Conservation (phyloP, 257 asterid species). For the Capsicum baccatum region DNA sequence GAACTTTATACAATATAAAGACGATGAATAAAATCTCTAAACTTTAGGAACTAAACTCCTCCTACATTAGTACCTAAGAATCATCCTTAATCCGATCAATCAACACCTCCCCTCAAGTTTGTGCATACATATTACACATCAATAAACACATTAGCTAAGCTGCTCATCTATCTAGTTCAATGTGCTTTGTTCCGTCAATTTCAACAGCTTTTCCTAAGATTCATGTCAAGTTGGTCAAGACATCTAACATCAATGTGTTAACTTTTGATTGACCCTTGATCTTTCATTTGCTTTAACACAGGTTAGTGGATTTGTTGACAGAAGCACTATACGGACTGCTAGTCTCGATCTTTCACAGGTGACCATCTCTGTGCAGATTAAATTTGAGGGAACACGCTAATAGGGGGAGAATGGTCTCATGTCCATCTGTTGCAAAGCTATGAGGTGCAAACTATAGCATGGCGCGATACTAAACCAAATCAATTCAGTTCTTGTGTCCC, state of each 20-base stretch:
- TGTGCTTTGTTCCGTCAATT: not conserved
- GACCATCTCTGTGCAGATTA: too few relatives aligned
- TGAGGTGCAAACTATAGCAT: not conserved
- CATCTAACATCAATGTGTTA: not conserved
- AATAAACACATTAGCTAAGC: not conserved
- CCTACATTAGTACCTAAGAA: not conserved
- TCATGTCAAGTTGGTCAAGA: not conserved
- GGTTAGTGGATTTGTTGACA: not conserved
- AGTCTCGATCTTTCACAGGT: not conserved
- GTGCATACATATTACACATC: not conserved
- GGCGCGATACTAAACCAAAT: conserved; percentile 3
- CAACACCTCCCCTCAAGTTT: too few relatives aligned
- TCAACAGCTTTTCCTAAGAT: not conserved
- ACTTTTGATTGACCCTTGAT: too few relatives aligned
- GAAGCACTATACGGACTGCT: not conserved
- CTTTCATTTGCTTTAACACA: not conserved
- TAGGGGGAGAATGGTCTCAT: not conserved
- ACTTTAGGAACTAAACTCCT: not conserved
- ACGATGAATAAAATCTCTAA: not conserved
- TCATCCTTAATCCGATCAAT: not conserved
- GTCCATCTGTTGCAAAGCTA: not conserved
- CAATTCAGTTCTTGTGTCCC: not conserved
- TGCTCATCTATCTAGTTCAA: not conserved
- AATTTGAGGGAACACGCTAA: not conserved
- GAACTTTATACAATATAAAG: too few relatives aligned